These are phyloP conservation scores for Gynandropsis gynandra DNA, from an alignment of 345 rosid genomes.

Conservation along the genomic window DNA sequence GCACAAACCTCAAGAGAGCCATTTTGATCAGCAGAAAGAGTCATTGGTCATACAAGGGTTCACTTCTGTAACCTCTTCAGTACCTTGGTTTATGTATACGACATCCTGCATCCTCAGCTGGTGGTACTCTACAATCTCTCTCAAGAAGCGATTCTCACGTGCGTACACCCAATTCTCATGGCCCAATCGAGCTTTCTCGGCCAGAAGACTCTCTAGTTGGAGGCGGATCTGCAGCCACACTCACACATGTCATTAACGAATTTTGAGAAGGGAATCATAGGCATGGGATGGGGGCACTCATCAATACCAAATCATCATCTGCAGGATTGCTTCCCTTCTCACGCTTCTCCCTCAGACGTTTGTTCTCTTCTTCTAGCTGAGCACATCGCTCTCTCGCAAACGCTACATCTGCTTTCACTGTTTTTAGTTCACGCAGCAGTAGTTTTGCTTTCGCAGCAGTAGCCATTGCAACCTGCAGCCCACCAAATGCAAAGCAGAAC, in stretches of 20 bases:
- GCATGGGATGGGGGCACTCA: too few species aligned
- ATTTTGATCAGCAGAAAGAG: constrained; percentile 33
- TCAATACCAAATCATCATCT: constrained; percentile 89
- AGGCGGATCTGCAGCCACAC: constrained; percentile 97
- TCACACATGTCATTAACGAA: too few species aligned
- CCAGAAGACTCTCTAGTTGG: constrained; percentile 82
- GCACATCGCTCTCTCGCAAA: too few species aligned
- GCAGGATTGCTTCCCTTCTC: constrained; percentile 69
- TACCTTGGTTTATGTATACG: constrained; percentile 69
- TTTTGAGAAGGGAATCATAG: too few species aligned
- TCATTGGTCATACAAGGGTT: constrained; percentile 37
- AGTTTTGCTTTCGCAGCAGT: constrained; percentile 81
- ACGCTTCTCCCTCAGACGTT: constrained; percentile 58
- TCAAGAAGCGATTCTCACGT: constrained; percentile 74
- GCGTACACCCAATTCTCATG: constrained; percentile 69
- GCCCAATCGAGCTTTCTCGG: constrained; percentile 86
- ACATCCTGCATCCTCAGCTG: constrained; percentile 95
- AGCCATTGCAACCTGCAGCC: too few species aligned
- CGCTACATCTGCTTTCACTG: too few species aligned
- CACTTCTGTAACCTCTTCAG: constrained; percentile 56
- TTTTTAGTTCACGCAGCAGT: too few species aligned
- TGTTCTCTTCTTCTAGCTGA: constrained; percentile 91
- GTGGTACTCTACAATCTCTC: constrained; percentile 93
- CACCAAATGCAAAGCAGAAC: too few species aligned
- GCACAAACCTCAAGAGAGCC: too few species aligned